Conservation (phyloP, 768 basidiomycete species). For the Neoboletus subvelutipes region DNA sequence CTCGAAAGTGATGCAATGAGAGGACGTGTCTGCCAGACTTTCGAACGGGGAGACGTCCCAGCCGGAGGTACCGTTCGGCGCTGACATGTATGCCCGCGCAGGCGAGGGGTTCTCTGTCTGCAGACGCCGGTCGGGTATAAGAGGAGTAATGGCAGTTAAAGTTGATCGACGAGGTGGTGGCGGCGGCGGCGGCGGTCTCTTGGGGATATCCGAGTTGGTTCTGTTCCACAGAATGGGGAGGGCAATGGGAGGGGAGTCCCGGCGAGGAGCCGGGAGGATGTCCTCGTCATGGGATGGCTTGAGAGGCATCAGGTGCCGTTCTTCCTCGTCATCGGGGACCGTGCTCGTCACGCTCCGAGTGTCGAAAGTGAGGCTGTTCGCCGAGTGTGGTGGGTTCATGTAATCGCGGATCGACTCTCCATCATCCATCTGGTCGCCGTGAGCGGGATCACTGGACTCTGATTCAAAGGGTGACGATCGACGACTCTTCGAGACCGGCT, state of each 20-base stretch:
- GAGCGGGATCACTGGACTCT: slow-evolving; percentile 13
- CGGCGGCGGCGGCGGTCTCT: slow-evolving; percentile 63
- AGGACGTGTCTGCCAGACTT: slow-evolving; percentile 51
- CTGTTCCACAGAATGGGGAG: slow-evolving; percentile 24
- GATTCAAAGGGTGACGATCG: slow-evolving; percentile 36
- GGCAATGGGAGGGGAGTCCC: slow-evolving; percentile 2
- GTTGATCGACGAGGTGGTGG: slow-evolving; percentile 58
- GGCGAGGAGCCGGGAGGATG: slow-evolving; percentile 23
- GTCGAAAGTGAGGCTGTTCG: slow-evolving; percentile 26
- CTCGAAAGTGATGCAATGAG: slow-evolving; percentile 53
- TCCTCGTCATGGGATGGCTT: slow-evolving; percentile 28
- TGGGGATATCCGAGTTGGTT: slow-evolving; percentile 24
- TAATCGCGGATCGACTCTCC: slow-evolving; percentile 19
- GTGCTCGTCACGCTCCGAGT: slow-evolving; percentile 45
- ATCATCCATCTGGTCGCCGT: slow-evolving; percentile 25
- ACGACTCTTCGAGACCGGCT: slow-evolving; percentile 31
- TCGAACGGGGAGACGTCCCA: slow-evolving; percentile 65
- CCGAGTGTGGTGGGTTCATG: slow-evolving; percentile 25
- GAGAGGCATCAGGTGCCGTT: slow-evolving; percentile 33
- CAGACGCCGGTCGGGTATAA: slow-evolving; percentile 47
- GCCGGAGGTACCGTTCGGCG: slow-evolving; percentile 31
- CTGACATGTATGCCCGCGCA: slow-evolving; percentile 25
- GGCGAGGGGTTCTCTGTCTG: slow-evolving; percentile 16
- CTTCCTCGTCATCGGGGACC: slow-evolving; percentile 45
- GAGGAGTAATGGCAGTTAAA: slow-evolving; percentile 33